phyloP scores from a whole-genome alignment of 169 alveolate genomes.

The Cryptosporidium canis region DNA sequence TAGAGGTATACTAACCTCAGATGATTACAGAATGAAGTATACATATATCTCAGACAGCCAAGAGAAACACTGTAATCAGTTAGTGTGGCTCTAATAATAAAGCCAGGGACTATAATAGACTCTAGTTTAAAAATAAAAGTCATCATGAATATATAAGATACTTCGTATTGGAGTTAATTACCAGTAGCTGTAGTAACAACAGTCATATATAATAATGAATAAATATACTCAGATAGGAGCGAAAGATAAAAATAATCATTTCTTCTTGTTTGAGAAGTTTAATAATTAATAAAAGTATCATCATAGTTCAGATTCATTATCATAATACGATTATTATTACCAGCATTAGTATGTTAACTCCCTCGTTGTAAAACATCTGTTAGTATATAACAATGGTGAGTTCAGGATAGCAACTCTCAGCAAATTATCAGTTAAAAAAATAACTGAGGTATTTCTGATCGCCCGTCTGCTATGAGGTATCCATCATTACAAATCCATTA shows the following conservation, averaged over 20 bases:
- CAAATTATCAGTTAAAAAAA: conserved; percentile 16
- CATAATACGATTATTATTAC: neutral
- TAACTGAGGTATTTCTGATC: conserved; percentile 39
- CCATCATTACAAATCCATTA: conserved; percentile 56
- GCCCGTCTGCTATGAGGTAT: conserved; percentile 74
- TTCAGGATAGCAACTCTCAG: conserved; percentile 72
- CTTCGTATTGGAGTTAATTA: neutral
- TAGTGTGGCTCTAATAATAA: conserved; percentile 7
- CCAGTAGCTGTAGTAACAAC: neutral
- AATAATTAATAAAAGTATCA: conserved; percentile 17
- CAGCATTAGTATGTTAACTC: too few species aligned
- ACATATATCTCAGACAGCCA: conserved; percentile 65
- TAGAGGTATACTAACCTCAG: too few species aligned
- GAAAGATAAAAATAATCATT: conserved; percentile 30
- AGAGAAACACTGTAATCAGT: conserved; percentile 69
- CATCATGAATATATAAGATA: conserved; percentile 32
- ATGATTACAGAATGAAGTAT: neutral
- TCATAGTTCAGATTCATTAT: conserved; percentile 4
- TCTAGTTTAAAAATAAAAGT: conserved; percentile 38
- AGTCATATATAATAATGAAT: neutral
- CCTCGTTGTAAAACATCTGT: too few species aligned
- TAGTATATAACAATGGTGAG: neutral
- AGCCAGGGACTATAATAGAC: conserved; percentile 62
- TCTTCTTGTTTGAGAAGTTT: neutral
- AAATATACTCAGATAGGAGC: conserved; percentile 72